phyloP scores from a whole-genome alignment of 352 stramenopile species.

The Pythium pyrilobum region DNA sequence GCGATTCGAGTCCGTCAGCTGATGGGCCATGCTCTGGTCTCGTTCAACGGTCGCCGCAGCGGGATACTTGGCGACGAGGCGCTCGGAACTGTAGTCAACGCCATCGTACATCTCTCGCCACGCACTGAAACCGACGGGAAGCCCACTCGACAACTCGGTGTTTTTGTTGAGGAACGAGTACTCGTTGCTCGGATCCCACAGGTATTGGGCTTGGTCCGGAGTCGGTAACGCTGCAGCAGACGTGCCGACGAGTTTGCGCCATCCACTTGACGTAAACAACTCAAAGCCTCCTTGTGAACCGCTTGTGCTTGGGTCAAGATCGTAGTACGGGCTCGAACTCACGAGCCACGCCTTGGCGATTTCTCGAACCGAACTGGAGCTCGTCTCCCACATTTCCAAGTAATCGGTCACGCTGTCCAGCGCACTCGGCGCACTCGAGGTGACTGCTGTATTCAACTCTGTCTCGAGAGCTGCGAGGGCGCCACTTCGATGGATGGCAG shows the following conservation, averaged over 20 bases:
- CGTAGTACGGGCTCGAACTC: constrained; percentile 22
- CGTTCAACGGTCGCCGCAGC: constrained; percentile 15
- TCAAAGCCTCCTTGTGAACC: constrained; percentile 51
- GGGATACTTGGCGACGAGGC: constrained; percentile 35
- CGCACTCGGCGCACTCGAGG: neutral
- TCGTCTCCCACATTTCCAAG: constrained; percentile 42
- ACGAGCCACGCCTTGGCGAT: constrained; percentile 40
- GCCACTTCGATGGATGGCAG: constrained; percentile 24
- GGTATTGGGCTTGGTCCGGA: constrained; percentile 29
- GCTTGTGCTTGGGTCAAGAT: constrained; percentile 32
- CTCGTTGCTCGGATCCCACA: constrained; percentile 33
- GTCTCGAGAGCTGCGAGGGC: constrained; percentile 15
- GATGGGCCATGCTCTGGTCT: constrained; percentile 14
- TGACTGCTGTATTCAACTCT: constrained; percentile 1
- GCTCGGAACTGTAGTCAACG: constrained; percentile 43
- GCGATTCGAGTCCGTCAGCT: constrained; percentile 21
- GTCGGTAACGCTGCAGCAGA: constrained; percentile 20
- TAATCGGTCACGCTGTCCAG: constrained; percentile 23
- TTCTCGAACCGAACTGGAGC: constrained; percentile 21
- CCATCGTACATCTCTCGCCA: constrained; percentile 63
- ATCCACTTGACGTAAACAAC: constrained; percentile 27
- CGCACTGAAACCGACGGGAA: constrained; percentile 45
- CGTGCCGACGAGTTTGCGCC: constrained; percentile 14
- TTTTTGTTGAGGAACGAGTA: constrained; percentile 38
- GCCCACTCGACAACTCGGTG: constrained; percentile 4